Evolutionary conservation across 2,329 filamentous ascomycete species (phyloP).

Genomic region (Talaromyces rugulosus): DNA sequence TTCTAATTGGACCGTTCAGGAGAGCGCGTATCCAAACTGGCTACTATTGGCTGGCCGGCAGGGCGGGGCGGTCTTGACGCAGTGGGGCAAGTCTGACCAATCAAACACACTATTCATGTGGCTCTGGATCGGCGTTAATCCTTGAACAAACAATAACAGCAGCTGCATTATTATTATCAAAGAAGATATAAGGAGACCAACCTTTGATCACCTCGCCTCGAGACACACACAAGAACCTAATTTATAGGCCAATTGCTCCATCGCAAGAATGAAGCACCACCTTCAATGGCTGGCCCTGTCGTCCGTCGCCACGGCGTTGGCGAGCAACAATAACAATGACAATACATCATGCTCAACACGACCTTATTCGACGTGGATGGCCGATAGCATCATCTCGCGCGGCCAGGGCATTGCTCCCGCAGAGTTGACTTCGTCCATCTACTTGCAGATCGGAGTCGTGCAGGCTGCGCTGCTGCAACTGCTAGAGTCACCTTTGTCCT

Average conservation of each 20-base stretch:
- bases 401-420: slow-evolving; percentile 17
- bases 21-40: background rate
- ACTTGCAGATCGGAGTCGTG: slow-evolving; percentile 21
- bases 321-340: background rate
- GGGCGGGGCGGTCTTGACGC: background rate
- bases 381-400: slow-evolving; percentile 23
- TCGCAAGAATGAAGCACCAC: background rate
- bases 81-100: background rate
- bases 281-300: background rate
- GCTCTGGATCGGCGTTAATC: background rate
- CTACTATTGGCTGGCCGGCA: background rate
- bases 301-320: background rate
- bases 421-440: slow-evolving; percentile 9
- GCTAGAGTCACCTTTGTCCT: slow-evolving; percentile 10
- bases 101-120: background rate
- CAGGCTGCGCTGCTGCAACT: slow-evolving; percentile 19
- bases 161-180: background rate
- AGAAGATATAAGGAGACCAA: background rate
- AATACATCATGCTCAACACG: slow-evolving; percentile 1
- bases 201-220: background rate
- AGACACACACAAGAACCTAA: background rate
- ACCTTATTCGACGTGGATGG: slow-evolving; percentile 24
- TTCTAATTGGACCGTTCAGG: background rate
- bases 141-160: background rate
- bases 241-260: background rate